Base-by-base conservation (phyloP, 116 monocot genomes). In the Iris pallida region DNA sequence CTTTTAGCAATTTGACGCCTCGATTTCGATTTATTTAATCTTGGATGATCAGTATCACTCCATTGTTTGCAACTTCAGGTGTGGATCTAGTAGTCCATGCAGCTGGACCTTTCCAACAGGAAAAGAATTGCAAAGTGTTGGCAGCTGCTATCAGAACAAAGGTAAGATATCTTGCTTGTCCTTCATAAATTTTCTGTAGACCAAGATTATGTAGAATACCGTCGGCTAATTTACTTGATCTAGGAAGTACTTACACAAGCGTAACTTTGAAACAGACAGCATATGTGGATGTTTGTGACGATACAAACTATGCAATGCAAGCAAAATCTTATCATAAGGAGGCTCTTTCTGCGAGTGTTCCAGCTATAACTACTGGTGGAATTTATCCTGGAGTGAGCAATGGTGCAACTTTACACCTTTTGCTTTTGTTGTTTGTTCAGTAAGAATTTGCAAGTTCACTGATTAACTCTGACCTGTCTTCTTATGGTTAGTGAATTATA, bases 341-440 rank as follows among this genome's bases (percentile, higher is more conserved):
- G 47, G 95, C 95, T 63, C 40, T 73, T 52, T 75, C 75, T 72
- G 83, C 86, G 75, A 86, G 89, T 45, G 70, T 95, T 75, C 77
- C 95, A 53, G 95, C 95, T 59, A 81, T 91, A 71, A 95, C 82
- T 61, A 88, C 89, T 61, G 76, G 72, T 75, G 95, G 95, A 73
- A 95, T 95, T 67, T 95, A 91, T 72, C 91, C 95, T 81, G 95
- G 95, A 77, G 85, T 95, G 45, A 95, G 95, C 84, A 95, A 95
- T 82, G 88, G 95, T 95, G 57, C 12, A 59, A 14, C 20, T 30
- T 60, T 55, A 30, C 30, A 30, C 3, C 30, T 30, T 30, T 30
- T 30, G 30, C 30, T 30, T 30, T 30, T 1, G 30, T 30, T 30
- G 30, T 30, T 30, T 30, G 30, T 30, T 30, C 30, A 30, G 30